These are phyloP conservation scores for Lophiotrema nucula DNA, from an alignment of 495 filamentous ascomycete species.

Conservation along the genomic window DNA sequence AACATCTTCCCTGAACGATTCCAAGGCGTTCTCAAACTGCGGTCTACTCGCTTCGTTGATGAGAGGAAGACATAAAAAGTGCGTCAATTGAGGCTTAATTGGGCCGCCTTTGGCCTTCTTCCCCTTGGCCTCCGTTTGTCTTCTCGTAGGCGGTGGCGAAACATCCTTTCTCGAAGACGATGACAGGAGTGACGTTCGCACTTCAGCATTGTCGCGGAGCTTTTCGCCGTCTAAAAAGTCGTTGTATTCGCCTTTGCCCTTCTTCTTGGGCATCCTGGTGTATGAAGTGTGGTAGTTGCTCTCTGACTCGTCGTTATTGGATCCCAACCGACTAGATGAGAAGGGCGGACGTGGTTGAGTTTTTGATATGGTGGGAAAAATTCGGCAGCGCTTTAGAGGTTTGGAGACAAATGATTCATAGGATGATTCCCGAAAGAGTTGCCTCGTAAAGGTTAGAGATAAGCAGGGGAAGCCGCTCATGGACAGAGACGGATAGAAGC, in stretches of 20 bases:
- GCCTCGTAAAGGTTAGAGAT: too few species aligned
- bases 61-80: slow-evolving; percentile 86
- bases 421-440: too few species aligned
- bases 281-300: not conserved
- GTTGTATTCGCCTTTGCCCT: slow-evolving; percentile 25
- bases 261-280: slow-evolving; percentile 18
- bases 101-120: slow-evolving; percentile 4
- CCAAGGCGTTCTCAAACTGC: slow-evolving; percentile 61
- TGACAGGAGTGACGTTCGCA: slow-evolving; percentile 3
- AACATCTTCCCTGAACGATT: slow-evolving; percentile 60
- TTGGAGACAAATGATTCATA: too few species aligned
- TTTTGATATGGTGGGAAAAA: too few species aligned
- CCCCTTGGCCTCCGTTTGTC: not conserved
- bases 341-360: too few species aligned
- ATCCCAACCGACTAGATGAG: too few species aligned
- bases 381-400: too few species aligned
- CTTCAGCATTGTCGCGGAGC: slow-evolving; percentile 16
- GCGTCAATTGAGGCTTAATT: slow-evolving; percentile 61
- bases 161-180: not conserved
- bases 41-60: slow-evolving; percentile 59
- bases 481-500: too few species aligned
- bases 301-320: too few species aligned
- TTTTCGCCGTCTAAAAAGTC: slow-evolving; percentile 30
- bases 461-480: too few species aligned
- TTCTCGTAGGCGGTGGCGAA: not conserved